Evolutionary conservation across 1,284 basidiomycete species (phyloP).

Genomic region (Microbotryomycetes sp.): DNA sequence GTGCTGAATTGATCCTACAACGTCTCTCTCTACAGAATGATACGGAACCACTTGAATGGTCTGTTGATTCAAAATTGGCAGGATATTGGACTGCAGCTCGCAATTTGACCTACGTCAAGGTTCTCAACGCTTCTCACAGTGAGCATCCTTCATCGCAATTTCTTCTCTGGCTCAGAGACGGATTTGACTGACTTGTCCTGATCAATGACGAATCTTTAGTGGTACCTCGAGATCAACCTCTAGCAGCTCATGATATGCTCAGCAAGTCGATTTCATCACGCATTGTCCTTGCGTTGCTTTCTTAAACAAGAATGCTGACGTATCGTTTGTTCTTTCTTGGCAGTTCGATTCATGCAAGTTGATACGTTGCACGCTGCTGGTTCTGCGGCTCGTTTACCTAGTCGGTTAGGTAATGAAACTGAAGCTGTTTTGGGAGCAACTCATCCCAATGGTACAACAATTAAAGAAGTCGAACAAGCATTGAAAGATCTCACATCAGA

Average conservation of each 20-base stretch:
- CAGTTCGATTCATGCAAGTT: conserved; percentile 79
- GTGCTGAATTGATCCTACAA: too few relatives aligned
- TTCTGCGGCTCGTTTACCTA: conserved; percentile 63
- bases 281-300: not conserved
- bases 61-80: conserved; percentile 64
- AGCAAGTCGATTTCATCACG: conserved; percentile 32
- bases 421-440: conserved; percentile 28
- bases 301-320: not conserved
- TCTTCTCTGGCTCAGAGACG: not conserved
- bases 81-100: conserved; percentile 85
- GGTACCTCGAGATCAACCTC: conserved; percentile 81
- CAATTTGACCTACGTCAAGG: conserved; percentile 88
- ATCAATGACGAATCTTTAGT: conserved; percentile 28
- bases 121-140: conserved; percentile 81
- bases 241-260: conserved; percentile 94
- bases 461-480: not conserved
- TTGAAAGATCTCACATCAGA: too few relatives aligned
- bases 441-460: conserved; percentile 28
- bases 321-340: not conserved
- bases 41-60: conserved; percentile 68
- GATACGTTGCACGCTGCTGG: conserved; percentile 72
- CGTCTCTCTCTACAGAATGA: conserved; percentile 43
- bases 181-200: conserved; percentile 1
- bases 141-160: conserved; percentile 20
- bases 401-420: conserved; percentile 48